phyloP scores from a whole-genome alignment of 202 grass and related monocot genomes.

The Carex sylvatica region DNA sequence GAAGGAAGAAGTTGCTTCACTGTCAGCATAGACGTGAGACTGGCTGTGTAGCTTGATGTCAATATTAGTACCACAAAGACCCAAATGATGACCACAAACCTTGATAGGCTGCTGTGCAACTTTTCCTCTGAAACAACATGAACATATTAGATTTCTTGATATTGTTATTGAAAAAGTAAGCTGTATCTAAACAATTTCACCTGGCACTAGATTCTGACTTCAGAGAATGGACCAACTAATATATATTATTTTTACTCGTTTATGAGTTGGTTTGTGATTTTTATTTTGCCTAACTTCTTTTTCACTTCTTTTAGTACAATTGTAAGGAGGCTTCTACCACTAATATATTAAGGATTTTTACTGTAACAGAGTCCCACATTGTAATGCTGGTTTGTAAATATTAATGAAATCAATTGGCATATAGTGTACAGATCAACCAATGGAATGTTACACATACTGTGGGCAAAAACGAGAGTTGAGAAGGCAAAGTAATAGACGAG shows the following conservation, averaged over 20 bases:
- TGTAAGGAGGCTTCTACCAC: background rate
- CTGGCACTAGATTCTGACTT: background rate
- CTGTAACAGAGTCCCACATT: background rate
- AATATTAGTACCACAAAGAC: constrained; percentile 89
- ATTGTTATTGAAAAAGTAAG: background rate
- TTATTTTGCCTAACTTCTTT: too few species aligned
- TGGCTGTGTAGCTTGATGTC: constrained; percentile 92
- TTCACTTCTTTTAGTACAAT: background rate
- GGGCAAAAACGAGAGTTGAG: constrained; percentile 85
- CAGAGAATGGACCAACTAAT: background rate
- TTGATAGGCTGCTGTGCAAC: constrained; percentile 79
- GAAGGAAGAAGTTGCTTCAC: constrained; percentile 75
- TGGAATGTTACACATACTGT: constrained; percentile 41
- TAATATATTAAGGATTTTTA: background rate
- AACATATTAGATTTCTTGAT: background rate
- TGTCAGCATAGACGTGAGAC: constrained; percentile 92
- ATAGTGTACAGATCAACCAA: background rate
- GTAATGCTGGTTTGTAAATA: background rate
- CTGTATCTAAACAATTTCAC: background rate
- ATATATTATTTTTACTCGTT: too few species aligned
- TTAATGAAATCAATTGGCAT: background rate
- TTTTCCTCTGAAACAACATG: constrained; percentile 58
- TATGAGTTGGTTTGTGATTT: too few species aligned
- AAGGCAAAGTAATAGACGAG: constrained; percentile 85
- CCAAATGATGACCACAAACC: constrained; percentile 69